Evolutionary conservation across 306 rosid genomes (phyloP), one percentile per base, ranked within the genome.

Genomic region (Vigna unguiculata): DNA sequence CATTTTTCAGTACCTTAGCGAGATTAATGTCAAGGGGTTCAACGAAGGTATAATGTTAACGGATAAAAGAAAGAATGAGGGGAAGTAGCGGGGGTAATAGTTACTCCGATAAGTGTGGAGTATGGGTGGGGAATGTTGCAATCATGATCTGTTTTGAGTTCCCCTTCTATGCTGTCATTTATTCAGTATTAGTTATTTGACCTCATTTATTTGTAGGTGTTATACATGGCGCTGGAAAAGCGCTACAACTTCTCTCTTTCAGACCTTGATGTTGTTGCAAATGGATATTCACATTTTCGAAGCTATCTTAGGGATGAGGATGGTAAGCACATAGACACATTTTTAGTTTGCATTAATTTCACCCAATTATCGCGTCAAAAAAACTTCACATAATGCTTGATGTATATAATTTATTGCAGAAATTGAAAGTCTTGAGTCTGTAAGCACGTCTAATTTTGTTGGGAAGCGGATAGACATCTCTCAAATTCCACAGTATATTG

Each of bases 211-310:
- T 69, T 75, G 59, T 85, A 92, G 93, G 96, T 89, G 80, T 79
- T 95, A 45, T 95, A 85, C 85, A 55, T 92, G 77, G 93, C 92
- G 14, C 47, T 95, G 78, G 97, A 92, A 72, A 95, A 90, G 87
- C 96, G 97, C 48, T 95, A 88, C 85, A 95, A 95, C 85, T 95
- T 92, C 89, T 90, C 93, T 77, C 82, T 92, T 60, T 73, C 84
- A 51, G 96, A 90, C 81, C 87, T 92, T 45, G 91, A 92, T 82
- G 88, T 94, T 54, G 90, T 89, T 67, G 93, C 96, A 78, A 90
- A 92, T 79, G 97, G 96, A 65, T 95, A 90, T 70, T 83, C 84
- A 20, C 93, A 82, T 87, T 95, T 95, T 84, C 87, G 78, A 54
- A 89, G 89, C 72, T 90, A 85, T 83, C 57, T 95, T 46, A 83